phyloP scores from a whole-genome alignment of 352 stramenopile species.

The Globisporangium apiculatum region DNA sequence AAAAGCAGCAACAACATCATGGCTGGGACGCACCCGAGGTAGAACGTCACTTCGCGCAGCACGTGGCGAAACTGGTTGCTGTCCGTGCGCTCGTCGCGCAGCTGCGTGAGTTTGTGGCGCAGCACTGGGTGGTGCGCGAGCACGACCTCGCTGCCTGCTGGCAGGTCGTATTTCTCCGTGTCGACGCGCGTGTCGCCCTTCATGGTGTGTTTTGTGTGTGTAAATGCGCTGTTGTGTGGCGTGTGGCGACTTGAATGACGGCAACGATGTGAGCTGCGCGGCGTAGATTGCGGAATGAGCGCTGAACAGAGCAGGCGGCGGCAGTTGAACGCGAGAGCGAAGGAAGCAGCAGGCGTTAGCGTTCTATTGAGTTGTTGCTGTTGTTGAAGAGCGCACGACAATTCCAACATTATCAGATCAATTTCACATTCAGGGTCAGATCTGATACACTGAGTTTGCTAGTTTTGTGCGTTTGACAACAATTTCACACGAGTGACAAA shows the following conservation, averaged over 20 bases:
- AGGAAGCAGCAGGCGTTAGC: not conserved
- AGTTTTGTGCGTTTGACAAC: no score
- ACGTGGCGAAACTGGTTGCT: conserved; percentile 92
- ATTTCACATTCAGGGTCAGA: no score
- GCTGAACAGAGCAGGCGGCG: not conserved
- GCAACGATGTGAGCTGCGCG: conserved; percentile 5
- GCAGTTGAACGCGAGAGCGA: not conserved
- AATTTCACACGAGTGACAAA: no score
- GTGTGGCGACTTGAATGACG: not conserved
- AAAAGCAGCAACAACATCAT: not conserved
- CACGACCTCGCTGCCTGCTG: conserved; percentile 66
- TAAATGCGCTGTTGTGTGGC: not conserved
- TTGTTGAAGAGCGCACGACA: not conserved
- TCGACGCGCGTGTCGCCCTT: conserved; percentile 62
- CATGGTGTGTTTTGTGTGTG: conserved; percentile 19
- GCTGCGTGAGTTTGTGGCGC: conserved; percentile 94
- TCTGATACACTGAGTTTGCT: no score
- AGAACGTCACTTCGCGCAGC: conserved; percentile 97
- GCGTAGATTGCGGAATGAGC: conserved; percentile 18
- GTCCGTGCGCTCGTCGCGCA: conserved; percentile 92
- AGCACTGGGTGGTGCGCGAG: conserved; percentile 89
- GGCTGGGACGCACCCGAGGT: conserved; percentile 88
- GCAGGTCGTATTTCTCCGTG: conserved; percentile 56
- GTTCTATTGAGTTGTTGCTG: not conserved
- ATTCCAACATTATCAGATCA: no score